Base-by-base conservation (phyloP, 1,284 basidiomycete genomes). In the Stereum hirsutum region DNA sequence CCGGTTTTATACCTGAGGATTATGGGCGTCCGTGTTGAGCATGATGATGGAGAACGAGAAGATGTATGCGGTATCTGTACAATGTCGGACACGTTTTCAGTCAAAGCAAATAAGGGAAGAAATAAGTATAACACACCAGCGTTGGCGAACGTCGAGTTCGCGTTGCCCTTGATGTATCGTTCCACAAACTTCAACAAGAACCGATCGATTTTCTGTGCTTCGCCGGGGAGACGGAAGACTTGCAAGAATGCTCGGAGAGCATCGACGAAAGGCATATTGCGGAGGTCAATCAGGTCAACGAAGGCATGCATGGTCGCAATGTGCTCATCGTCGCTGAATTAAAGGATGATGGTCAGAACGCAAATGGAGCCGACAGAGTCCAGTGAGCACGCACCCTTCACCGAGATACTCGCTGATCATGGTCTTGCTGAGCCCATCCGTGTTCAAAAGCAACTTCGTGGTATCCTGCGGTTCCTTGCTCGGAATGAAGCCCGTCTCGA, bases 331-430 rank as follows among this genome's bases (percentile, higher is more conserved):
- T 93, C 89, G 35, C 91, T 94, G 53, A 42, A 20, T 15, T 93
- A 53, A 42, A 19, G 17, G n/a, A n/a, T n/a, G n/a, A n/a, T n/a
- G n/a, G 49, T 37, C 49, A 44, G 11, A 8, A 40, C 45, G 48
- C 31, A 11, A 39, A 21, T 35, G 41, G 4, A 39, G 17, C 32
- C 33, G 20, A 34, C 17, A 34, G 28, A 38, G 21, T 4, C 21
- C n/a, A 4, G 24, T 34, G 36, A 17, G n/a, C n/a, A 72, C 80
- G 55, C 51, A 92, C 92, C 83, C 91, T 72, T 97, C 94, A 33
- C 96, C 96, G 12, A 99, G 72, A 63, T 96, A 99, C 69, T 99
- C 96, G 46, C 96, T 97, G 51, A 99, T 94, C 77, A 92, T 88
- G 3, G 86, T 76, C 64, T 99, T 99, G 64, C 81, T 95, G 38